Conservation (phyloP, 257 asterid species). For the Linderniella brevidens region DNA sequence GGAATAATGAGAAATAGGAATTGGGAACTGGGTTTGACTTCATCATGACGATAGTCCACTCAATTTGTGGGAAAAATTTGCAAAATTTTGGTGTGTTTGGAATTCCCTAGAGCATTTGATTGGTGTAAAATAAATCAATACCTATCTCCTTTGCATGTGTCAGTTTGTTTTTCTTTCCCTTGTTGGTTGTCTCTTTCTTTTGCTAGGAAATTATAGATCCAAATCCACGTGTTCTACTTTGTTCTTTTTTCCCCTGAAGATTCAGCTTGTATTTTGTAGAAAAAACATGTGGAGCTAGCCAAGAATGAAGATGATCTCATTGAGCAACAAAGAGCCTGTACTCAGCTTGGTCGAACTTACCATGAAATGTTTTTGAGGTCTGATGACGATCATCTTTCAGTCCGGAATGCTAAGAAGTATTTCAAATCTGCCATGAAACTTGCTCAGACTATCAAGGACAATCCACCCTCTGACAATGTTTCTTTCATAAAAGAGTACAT, state of each 20-base stretch:
- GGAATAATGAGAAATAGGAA: too few species aligned
- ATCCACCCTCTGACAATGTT: conserved; percentile 18
- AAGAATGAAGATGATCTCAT: conserved; percentile 42
- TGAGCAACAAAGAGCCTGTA: conserved; percentile 93
- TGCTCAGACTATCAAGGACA: conserved; percentile 40
- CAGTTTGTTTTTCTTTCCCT: too few species aligned
- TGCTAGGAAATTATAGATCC: too few species aligned
- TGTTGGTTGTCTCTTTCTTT: too few species aligned
- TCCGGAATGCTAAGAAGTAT: conserved; percentile 63
- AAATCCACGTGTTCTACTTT: too few species aligned
- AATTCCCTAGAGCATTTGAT: too few species aligned
- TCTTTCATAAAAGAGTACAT: conserved; percentile 58
- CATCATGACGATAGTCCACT: too few species aligned
- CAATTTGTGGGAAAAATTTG: too few species aligned
- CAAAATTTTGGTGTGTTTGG: too few species aligned
- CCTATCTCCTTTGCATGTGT: too few species aligned
- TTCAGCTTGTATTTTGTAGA: conserved; percentile 24
- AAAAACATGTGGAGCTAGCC: conserved; percentile 78
- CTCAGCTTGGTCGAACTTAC: conserved; percentile 94
- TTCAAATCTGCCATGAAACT: conserved; percentile 54
- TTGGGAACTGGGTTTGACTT: too few species aligned
- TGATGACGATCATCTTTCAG: conserved; percentile 57
- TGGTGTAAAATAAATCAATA: too few species aligned
- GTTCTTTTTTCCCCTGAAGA: background rate
- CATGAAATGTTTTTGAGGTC: conserved; percentile 72